Conservation (phyloP, 139 green algal genomes). For the Zygnema circumcarinatum region DNA sequence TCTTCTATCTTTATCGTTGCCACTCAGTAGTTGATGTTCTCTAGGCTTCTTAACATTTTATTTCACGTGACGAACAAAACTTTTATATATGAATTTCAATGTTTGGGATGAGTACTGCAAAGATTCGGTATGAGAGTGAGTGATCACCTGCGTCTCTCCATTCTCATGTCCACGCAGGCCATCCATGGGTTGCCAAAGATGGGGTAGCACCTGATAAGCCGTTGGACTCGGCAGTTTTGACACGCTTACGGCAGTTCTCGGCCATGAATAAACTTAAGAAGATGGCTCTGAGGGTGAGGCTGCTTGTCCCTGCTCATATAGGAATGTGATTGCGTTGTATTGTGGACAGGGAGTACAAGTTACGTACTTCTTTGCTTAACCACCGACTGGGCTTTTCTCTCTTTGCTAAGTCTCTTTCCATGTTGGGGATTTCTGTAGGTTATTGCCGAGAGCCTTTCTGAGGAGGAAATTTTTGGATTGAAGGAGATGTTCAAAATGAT, state of each 20-base stretch:
- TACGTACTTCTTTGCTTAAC: not conserved
- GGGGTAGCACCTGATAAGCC: constrained; percentile 77
- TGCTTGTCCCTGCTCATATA: too few species aligned
- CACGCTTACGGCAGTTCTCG: constrained; percentile 89
- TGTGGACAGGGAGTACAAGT: too few species aligned
- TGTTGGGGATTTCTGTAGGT: constrained; percentile 17
- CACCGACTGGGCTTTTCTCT: not conserved
- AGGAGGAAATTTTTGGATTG: constrained; percentile 68
- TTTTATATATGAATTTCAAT: too few species aligned
- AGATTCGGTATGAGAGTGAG: too few species aligned
- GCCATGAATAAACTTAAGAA: constrained; percentile 97
- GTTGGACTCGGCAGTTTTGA: constrained; percentile 83
- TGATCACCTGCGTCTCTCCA: too few species aligned
- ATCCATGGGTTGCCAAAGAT: constrained; percentile 91
- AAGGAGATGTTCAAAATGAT: constrained; percentile 69
- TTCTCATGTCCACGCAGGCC: too few species aligned
- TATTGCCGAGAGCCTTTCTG: constrained; percentile 50
- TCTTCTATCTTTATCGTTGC: too few species aligned
- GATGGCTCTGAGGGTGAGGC: constrained; percentile 77
- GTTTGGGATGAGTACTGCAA: too few species aligned
- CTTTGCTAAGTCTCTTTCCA: not conserved
- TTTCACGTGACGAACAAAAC: too few species aligned
- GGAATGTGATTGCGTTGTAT: too few species aligned
- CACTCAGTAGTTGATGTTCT: too few species aligned
- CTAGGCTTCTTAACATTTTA: too few species aligned